These are phyloP conservation scores for Colletotrichum sp. DNA, from an alignment of 2,329 filamentous ascomycete genomes.

Conservation along the genomic window DNA sequence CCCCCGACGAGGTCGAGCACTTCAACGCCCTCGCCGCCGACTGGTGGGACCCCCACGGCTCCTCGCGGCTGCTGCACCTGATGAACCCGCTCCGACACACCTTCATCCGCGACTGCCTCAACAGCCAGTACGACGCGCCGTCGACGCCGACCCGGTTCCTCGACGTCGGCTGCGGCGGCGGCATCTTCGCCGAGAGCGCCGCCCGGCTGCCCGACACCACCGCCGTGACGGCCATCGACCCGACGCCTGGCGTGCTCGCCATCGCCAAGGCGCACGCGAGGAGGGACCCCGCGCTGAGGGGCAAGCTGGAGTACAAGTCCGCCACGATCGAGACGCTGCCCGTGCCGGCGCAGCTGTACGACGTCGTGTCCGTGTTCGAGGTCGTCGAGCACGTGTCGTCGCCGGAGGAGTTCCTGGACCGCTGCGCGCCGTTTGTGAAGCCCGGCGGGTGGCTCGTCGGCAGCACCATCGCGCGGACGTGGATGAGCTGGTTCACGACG, in stretches of 20 bases:
- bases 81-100: conserved; percentile 98
- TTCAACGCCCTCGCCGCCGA: conserved; percentile 91
- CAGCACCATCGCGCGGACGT: conserved; percentile 90
- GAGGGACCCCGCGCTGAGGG: conserved; percentile 70
- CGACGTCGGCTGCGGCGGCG: conserved; percentile 93
- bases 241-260: conserved; percentile 73
- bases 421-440: conserved; percentile 75
- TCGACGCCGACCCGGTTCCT: conserved; percentile 64
- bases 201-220: conserved; percentile 69
- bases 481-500: conserved; percentile 89
- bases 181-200: conserved; percentile 92
- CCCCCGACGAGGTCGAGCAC: conserved; percentile 87
- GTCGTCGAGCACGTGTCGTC: conserved; percentile 91
- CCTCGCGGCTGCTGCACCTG: conserved; percentile 89
- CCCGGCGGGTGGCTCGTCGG: conserved; percentile 94
- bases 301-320: conserved; percentile 75
- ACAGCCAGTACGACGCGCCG: conserved; percentile 49
- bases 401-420: conserved; percentile 75
- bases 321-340: conserved; percentile 75
- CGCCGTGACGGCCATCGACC: conserved; percentile 78
- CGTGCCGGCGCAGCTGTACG: conserved; percentile 58
- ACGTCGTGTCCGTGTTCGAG: conserved; percentile 89
- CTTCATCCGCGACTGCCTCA: conserved; percentile 80
- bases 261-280: conserved; percentile 79
- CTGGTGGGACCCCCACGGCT: conserved; percentile 97